Percentiles rank a stretch among this genome's conserved stretches.
phyloP scores from a whole-genome alignment of 169 alveolate genomes.

The Miamiensis avidus region DNA sequence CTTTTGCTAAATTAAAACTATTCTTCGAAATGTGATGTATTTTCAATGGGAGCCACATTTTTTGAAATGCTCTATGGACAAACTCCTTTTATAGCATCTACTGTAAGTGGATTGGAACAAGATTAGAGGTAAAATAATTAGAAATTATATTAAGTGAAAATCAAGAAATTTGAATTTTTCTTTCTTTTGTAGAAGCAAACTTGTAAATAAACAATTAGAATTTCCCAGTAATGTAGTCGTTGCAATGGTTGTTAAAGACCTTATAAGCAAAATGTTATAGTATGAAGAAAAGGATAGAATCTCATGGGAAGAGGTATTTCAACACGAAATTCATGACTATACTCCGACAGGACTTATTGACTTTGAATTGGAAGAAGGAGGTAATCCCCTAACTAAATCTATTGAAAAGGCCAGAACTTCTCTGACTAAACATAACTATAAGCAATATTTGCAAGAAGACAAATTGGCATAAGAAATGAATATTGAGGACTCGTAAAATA shows the following conservation, averaged over 20 bases:
- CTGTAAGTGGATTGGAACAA: not conserved
- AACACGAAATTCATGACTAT: conserved; percentile 1
- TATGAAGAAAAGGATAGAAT: conserved; percentile 20
- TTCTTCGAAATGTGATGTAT: conserved; percentile 31
- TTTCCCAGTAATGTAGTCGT: conserved; percentile 1
- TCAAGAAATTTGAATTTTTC: no score
- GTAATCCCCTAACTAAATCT: not conserved
- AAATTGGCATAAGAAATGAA: no score
- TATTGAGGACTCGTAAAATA: not conserved
- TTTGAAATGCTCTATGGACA: conserved; percentile 27
- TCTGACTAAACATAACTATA: no score
- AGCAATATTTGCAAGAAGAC: not conserved
- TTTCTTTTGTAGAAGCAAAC: conserved; percentile 4
- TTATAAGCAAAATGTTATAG: conserved; percentile 9
- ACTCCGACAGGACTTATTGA: not conserved
- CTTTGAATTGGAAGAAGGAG: not conserved
- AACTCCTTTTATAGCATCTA: conserved; percentile 12
- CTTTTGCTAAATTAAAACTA: conserved; percentile 4
- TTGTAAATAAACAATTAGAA: conserved; percentile 5
- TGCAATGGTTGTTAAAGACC: conserved; percentile 18
- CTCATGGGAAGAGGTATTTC: conserved; percentile 23
- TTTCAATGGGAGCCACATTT: conserved; percentile 15
- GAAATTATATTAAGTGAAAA: no score
- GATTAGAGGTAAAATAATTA: not conserved
- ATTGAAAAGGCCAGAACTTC: not conserved